Evolutionary conservation across 108 stramenopile genomes (phyloP), one percentile per base, ranked within the genome.

Genomic region (Cyclotella sp.): DNA sequence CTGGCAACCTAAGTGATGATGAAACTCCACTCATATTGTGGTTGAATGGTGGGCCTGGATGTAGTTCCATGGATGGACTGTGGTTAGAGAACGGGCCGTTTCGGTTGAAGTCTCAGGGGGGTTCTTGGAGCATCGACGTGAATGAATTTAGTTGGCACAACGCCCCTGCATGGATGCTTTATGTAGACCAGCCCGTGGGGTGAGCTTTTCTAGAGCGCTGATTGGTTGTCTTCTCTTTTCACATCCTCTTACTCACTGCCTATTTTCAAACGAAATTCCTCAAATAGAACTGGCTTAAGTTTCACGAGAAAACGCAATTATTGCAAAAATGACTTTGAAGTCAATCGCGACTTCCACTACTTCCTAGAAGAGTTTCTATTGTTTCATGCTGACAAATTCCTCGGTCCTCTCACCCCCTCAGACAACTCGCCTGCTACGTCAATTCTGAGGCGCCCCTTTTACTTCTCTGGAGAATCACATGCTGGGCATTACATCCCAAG

Each of bases 21-120:
- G 82, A 89, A 12, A 90, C 88, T 47, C 97, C 97, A 7, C 77
- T 98, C 11, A 64, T 98, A 15, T 93, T 98, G 44, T 98, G 98
- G 98, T 77, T 97, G 28, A 95, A 96, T 62, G 85, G 84, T 3
- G 79, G 89, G 9, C 95, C 95, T 39, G 98, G 96, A 22, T 98
- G 98, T 67, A 89, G 87, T 47, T 91, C 89, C 53, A 98, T 97
- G 97, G 97, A 98, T 76, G 98, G 98, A 28, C 75, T 98, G 45
- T 98, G 92, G 83, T 70, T 97, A n/a, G 98, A 98, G 73, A 95
- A 97, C 79, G 98, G 98, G 3, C 98, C 98, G 0, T 93, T 98
- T 63, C 89, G 93, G 26, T 75, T 70, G 45, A 70, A 75, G 16
- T 40, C 47, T 55, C 22, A 77, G 21, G 81, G 64, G 16, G 67